These are phyloP conservation scores for Tricholoma flavovirens DNA, from an alignment of 768 basidiomycete genomes.

Conservation along the genomic window DNA sequence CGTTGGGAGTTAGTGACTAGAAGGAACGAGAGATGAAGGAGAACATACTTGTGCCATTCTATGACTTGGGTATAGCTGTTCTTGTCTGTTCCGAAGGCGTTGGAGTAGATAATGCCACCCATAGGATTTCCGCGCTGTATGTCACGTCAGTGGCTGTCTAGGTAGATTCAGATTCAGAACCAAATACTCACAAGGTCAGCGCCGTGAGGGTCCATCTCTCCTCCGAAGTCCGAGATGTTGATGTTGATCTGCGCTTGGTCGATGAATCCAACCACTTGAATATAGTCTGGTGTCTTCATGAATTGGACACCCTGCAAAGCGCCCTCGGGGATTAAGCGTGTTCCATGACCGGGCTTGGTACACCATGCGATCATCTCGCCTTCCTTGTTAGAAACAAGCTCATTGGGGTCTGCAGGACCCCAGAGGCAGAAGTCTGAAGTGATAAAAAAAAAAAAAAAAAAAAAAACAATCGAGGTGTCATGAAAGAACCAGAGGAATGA, in stretches of 20 bases:
- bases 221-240: slow-evolving; percentile 54
- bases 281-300: slow-evolving; percentile 46
- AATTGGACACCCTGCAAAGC: slow-evolving; percentile 53
- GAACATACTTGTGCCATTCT: slow-evolving; percentile 62
- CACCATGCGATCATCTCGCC: slow-evolving; percentile 64
- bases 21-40: background rate
- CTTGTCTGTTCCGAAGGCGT: slow-evolving; percentile 48
- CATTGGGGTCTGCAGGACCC: slow-evolving; percentile 41
- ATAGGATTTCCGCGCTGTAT: slow-evolving; percentile 70
- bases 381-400: slow-evolving; percentile 52
- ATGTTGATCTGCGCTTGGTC: slow-evolving; percentile 49
- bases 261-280: slow-evolving; percentile 51
- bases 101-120: slow-evolving; percentile 40
- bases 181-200: slow-evolving; percentile 52
- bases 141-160: slow-evolving; percentile 43
- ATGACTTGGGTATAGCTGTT: slow-evolving; percentile 41
- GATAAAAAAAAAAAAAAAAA: background rate
- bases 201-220: slow-evolving; percentile 68
- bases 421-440: slow-evolving; percentile 53
- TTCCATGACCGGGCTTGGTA: slow-evolving; percentile 55
- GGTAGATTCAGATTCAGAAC: slow-evolving; percentile 29
- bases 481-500: slow-evolving; percentile 4
- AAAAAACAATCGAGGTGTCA: too few species aligned
- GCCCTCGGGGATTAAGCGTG: slow-evolving; percentile 55
- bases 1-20: background rate